Evolutionary conservation across 768 basidiomycete genomes (phyloP).

Genomic region (Suillus tomentosus): DNA sequence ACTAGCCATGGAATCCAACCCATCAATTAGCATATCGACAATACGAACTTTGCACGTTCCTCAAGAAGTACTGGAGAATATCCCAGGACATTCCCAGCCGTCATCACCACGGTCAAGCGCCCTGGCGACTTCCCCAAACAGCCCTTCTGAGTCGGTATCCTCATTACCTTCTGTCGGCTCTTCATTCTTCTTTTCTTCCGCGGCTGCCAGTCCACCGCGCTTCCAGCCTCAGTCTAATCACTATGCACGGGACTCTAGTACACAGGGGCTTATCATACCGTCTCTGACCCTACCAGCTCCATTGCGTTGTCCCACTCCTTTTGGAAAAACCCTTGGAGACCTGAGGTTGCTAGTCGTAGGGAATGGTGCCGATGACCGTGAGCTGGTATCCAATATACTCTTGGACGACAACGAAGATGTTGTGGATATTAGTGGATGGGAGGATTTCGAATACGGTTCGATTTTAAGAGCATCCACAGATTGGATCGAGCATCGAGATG

Average conservation of each 20-base stretch:
- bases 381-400: slow-evolving; percentile 48
- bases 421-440: slow-evolving; percentile 63
- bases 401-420: slow-evolving; percentile 69
- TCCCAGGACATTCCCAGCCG: slow-evolving; percentile 37
- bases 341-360: slow-evolving; percentile 58
- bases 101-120: slow-evolving; percentile 52
- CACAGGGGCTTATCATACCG: slow-evolving; percentile 67
- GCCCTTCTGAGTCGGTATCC: slow-evolving; percentile 64
- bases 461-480: slow-evolving; percentile 64
- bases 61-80: slow-evolving; percentile 20
- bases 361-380: slow-evolving; percentile 35
- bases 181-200: slow-evolving; percentile 79
- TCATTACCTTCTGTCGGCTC: slow-evolving; percentile 74
- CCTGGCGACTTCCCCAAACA: slow-evolving; percentile 60
- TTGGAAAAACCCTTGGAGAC: slow-evolving; percentile 68
- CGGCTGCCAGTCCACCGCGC: slow-evolving; percentile 65
- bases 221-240: slow-evolving; percentile 45
- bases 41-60: slow-evolving; percentile 37
- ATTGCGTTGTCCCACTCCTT: slow-evolving; percentile 63
- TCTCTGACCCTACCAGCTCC: slow-evolving; percentile 64
- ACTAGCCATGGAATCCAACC: slow-evolving; percentile 28
- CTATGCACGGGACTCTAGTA: slow-evolving; percentile 32
- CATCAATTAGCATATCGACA: slow-evolving; percentile 41
- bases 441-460: slow-evolving; percentile 45
- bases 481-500: slow-evolving; percentile 69